Conservation (phyloP, 202 grass and related monocot genomes). For the Schoenoplectus triqueter region DNA sequence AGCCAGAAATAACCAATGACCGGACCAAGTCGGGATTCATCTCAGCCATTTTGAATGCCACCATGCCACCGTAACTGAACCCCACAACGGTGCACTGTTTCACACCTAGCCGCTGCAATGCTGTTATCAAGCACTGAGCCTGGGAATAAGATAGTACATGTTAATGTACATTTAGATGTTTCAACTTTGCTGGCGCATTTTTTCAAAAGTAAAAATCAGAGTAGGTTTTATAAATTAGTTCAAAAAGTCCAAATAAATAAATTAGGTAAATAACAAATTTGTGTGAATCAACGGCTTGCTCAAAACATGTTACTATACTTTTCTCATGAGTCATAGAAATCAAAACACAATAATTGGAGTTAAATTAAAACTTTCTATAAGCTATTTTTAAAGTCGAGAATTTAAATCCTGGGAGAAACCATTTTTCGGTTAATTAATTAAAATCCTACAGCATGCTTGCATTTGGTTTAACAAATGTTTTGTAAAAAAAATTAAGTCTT, state of each 20-base stretch:
- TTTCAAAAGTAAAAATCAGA: no score
- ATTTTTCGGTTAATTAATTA: not conserved
- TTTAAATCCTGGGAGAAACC: not conserved
- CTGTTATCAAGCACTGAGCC: constrained; percentile 60
- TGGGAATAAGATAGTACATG: constrained; percentile 32
- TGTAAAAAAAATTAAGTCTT: not conserved
- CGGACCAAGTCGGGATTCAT: constrained; percentile 57
- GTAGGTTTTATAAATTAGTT: no score
- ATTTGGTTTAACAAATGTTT: not conserved
- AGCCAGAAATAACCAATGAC: constrained; percentile 74
- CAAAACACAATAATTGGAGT: not conserved
- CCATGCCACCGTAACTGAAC: constrained; percentile 96
- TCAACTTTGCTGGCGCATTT: not conserved
- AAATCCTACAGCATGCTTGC: not conserved
- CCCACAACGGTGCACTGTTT: constrained; percentile 67
- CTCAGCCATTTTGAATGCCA: constrained; percentile 84
- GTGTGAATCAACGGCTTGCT: constrained; percentile 14
- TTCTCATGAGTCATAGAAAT: not conserved
- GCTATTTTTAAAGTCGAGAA: not conserved
- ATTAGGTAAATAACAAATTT: not conserved
- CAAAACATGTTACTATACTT: not conserved
- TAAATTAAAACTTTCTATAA: not conserved
- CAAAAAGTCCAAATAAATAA: no score
- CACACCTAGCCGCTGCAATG: constrained; percentile 57
- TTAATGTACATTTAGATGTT: not conserved